These are phyloP conservation scores for Babesia bigemina DNA, from an alignment of 169 alveolate genomes.

Conservation along the genomic window DNA sequence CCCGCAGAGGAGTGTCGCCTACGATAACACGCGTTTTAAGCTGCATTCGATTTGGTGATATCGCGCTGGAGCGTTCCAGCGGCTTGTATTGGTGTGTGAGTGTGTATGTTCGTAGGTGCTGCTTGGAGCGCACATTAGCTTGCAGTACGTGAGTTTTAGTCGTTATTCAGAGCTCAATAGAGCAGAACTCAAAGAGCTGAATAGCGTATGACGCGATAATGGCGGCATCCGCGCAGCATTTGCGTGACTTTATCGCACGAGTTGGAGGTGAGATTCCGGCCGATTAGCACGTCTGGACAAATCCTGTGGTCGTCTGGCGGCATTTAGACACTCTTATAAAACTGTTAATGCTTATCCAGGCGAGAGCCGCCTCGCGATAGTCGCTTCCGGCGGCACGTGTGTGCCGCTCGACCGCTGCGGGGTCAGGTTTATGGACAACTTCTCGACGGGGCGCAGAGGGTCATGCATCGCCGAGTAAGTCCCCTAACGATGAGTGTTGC, in stretches of 20 bases:
- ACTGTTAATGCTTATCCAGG: neutral
- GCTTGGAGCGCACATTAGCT: too few species aligned
- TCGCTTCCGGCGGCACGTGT: constrained; percentile 45
- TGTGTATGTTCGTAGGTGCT: too few species aligned
- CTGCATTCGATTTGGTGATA: constrained; percentile 1
- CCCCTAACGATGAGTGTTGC: too few species aligned
- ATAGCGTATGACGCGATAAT: neutral
- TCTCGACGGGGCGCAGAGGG: constrained; percentile 49
- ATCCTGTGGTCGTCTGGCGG: neutral
- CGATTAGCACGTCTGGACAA: neutral
- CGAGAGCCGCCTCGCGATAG: neutral
- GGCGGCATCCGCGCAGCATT: neutral
- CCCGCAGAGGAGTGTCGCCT: neutral
- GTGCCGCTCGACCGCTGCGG: constrained; percentile 45
- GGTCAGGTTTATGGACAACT: constrained; percentile 44
- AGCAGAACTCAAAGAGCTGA: neutral
- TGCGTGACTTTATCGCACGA: neutral
- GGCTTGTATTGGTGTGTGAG: neutral
- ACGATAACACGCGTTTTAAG: constrained; percentile 15
- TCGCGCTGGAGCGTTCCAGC: neutral
- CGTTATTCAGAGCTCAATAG: neutral
- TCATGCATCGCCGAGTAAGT: constrained; percentile 47
- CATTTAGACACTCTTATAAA: neutral
- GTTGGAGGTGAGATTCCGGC: neutral
- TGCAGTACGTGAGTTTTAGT: too few species aligned